Conservation (phyloP, 345 rosid species). For the Brassica cretica region DNA sequence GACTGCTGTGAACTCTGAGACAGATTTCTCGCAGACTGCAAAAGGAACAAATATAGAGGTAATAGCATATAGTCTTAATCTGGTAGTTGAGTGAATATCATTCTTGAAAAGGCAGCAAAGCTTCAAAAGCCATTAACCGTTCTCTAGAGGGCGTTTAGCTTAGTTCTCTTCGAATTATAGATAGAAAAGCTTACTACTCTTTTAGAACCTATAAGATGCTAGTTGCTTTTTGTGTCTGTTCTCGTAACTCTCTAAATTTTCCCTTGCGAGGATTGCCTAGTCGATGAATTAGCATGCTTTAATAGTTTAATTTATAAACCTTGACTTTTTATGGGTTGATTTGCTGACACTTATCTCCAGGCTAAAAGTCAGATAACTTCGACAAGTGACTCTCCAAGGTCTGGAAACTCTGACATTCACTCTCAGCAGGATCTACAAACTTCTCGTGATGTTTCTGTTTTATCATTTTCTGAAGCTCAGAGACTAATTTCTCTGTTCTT, state of each 20-base stretch:
- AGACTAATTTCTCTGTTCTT: slow-evolving; percentile 82
- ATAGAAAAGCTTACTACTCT: not conserved
- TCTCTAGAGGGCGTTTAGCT: slow-evolving; percentile 13
- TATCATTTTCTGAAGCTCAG: slow-evolving; percentile 79
- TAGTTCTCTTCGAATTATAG: not conserved
- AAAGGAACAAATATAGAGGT: slow-evolving; percentile 68
- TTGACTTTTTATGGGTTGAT: slow-evolving; percentile 15
- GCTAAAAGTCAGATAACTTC: slow-evolving; percentile 55
- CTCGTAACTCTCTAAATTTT: slow-evolving; percentile 15
- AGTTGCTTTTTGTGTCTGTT: slow-evolving; percentile 13
- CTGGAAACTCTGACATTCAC: slow-evolving; percentile 54
- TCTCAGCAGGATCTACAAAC: slow-evolving; percentile 45
- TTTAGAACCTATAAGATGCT: not conserved
- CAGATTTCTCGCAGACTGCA: slow-evolving; percentile 46
- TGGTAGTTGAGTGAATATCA: slow-evolving; percentile 15
- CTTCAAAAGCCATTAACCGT: slow-evolving; percentile 15
- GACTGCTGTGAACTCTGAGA: slow-evolving; percentile 57
- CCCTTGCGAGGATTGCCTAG: slow-evolving; percentile 2
- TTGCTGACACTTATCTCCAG: slow-evolving; percentile 46
- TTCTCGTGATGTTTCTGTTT: slow-evolving; percentile 47
- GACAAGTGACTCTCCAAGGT: slow-evolving; percentile 53
- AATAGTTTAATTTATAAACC: slow-evolving; percentile 13
- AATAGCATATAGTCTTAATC: slow-evolving; percentile 30
- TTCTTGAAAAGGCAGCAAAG: slow-evolving; percentile 12
- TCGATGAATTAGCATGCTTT: slow-evolving; percentile 5